A percentile compares a stretch with the other conserved stretches of the same genome.
These are phyloP conservation scores for Prorocentrum cordatum DNA, from an alignment of 169 alveolate species.

Conservation along the genomic window DNA sequence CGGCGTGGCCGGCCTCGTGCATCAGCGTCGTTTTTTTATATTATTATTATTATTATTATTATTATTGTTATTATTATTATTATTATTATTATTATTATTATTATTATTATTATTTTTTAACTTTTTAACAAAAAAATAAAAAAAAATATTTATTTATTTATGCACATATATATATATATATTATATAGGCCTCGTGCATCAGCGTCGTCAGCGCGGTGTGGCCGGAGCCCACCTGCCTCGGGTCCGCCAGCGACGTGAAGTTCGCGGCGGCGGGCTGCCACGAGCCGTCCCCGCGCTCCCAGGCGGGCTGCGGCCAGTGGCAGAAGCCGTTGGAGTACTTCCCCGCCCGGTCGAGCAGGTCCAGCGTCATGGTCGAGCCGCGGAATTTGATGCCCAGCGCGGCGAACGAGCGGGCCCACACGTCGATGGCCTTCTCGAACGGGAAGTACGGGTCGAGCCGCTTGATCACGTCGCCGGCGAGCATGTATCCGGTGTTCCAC, in stretches of 20 bases:
- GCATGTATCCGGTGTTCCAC: not conserved
- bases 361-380: not conserved
- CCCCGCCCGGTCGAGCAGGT: not conserved
- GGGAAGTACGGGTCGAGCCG: not conserved
- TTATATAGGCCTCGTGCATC: too few species aligned
- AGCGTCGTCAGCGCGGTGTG: not conserved
- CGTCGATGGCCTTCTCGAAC: not conserved
- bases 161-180: too few species aligned
- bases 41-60: too few species aligned
- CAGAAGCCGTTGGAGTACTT: not conserved
- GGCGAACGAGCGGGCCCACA: not conserved
- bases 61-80: too few species aligned
- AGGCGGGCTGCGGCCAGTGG: conserved; percentile 5
- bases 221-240: not conserved
- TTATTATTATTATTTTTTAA: too few species aligned
- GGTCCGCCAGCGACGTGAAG: not conserved
- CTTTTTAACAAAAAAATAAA: too few species aligned
- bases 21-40: too few species aligned
- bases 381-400: not conserved
- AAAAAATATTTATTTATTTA: too few species aligned
- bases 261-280: not conserved
- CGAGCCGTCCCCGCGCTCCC: not conserved
- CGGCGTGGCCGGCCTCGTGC: conserved; percentile 10
- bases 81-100: too few species aligned
- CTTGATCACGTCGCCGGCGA: not conserved